Evolutionary conservation across 2,329 filamentous ascomycete species (phyloP), one percentile per base, ranked within the genome.

Genomic region (Aspergillus pseudonomiae): DNA sequence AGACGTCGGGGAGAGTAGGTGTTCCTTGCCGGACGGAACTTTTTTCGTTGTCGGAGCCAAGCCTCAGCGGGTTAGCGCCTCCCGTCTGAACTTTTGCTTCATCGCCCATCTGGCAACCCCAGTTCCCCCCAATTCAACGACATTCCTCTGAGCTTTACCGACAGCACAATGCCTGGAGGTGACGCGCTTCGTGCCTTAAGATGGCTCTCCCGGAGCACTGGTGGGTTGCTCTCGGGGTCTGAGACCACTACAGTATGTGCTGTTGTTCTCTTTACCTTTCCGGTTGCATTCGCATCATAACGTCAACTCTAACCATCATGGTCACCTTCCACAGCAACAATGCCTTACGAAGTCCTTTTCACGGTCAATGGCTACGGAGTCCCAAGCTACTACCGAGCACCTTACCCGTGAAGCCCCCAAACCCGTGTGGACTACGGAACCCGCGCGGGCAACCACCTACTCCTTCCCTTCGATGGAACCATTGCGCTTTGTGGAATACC

Each of bases 401-500:
- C 63, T 71, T 58, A 74, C 78, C 26, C 62, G 61, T 57, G 62
- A 70, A 48, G 63, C 64, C n/a, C 70, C 74, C 50, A 71, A 64
- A 36, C 76, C 73, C 74, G 77, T 63, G 55, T 80, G 76, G 74
- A 72, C 67, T 59, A 73, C 83, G 68, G 82, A 84, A 68, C 88
- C 87, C 34, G 92, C 96, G 62, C 88, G 91, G 61, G 86, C 94
- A 65, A 98, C 94, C 60, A 87, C 97, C 79, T 93, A 97, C 86
- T 84, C 85, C 76, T 99, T 98, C 82, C 95, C 95, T 41, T 87
- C 89, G 12, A 88, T 97, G 80, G 93, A 97, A 79, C 95, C 95
- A 28, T 83, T 88, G 56, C 84, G 88, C 57, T 90, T 96, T 77
- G 88, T 92, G 75, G 81, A 87, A 72, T 98, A 94, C 83, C 89